Evolutionary conservation across 2,329 filamentous ascomycete species (phyloP), one percentile per base, ranked within the genome.

Genomic region (Pleoardoris graminearum): DNA sequence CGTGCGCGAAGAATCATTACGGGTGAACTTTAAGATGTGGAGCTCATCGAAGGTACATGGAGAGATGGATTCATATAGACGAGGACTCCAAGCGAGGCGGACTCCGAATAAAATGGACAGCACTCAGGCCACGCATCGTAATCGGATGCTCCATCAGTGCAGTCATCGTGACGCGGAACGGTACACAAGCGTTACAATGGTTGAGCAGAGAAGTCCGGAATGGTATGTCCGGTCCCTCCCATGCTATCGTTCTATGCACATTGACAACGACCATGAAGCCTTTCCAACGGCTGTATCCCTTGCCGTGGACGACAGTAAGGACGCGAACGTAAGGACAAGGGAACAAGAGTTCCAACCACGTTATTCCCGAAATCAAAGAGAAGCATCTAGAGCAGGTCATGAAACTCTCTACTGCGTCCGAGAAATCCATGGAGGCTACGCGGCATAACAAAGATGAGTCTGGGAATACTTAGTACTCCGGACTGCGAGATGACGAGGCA

Each of bases 161-260:
- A 29, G 27, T 12, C 27, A 29, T 29, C 27, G 27, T 11, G n/a
- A 11, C 19, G 48, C 54, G 2, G 50, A 56, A 17, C 32, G 56
- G 4, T 59, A 53, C 16, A 45, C 59, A 4, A 37, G 11, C 12
- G 32, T 16, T 67, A 16, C 35, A 58, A 6, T 64, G 65, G 57
- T 67, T 67, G 37, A 64, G 65, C 5, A 50, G 65, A 11, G 59
- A 68, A 32, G 67, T 68, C 27, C 33, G 65, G 16, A 68, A 68
- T 46, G 61, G 60, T 64, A 33, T 41, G 33, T 42, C 25, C 14
- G 17, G n/a, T n/a, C n/a, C n/a, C n/a, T n/a, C n/a, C n/a, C n/a
- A n/a, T n/a, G n/a, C n/a, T n/a, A n/a, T 10, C 23, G n/a, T 29
- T 12, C 4, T 17, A 17, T 30, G 2, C 21, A 17, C 3, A 29